Base-by-base conservation (phyloP, 108 stramenopile genomes). In the Skeletonema tropicum region DNA sequence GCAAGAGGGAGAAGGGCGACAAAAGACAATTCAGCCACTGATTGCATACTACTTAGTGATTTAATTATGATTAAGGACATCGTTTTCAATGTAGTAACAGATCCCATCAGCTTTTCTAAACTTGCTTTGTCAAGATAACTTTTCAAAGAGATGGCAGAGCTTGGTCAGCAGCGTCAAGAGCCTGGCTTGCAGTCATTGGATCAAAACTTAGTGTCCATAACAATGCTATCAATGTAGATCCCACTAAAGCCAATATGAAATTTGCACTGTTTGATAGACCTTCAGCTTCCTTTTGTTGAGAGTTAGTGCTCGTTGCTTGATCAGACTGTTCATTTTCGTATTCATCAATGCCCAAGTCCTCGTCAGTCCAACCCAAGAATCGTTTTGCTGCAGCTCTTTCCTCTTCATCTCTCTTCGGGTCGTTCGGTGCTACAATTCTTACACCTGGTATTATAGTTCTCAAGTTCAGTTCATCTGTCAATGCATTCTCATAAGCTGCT, bases 21-120 rank as follows among this genome's bases (percentile, higher is more conserved):
- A 86, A 79, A 66, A 74, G 98, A 21, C 99, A 99, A 73, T 99
- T 99, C 66, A 75, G 85, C 26, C 89, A 97, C 63, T 97, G 69
- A 87, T 23, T 21, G 23, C 52, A 55, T 55, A 52, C 17, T 55
- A 9, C 52, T 21, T 23, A 55, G 52, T 55, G 52, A 23, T 55
- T 55, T 23, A 55, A 21, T 55, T 6, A 19, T 49, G 48, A 25
- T 9, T 23, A 55, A 55, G 9, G 52, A 23, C 42, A 45, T 4
- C 11, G 15, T 4, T 45, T 14, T 15, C 42, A n/a, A 35, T 35
- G 33, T 32, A 32, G n/a, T n/a, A n/a, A n/a, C n/a, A n/a, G n/a
- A n/a, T n/a, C n/a, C n/a, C n/a, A 49, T 12, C 48, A 49, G 10
- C 17, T 19, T 55, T 1, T 25, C 9, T 6, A 55, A n/a, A 14